A percentile compares a stretch with the other conserved stretches of the same genome.
Conservation (phyloP, 306 rosid genomes). For the Medicago ruthenica region DNA sequence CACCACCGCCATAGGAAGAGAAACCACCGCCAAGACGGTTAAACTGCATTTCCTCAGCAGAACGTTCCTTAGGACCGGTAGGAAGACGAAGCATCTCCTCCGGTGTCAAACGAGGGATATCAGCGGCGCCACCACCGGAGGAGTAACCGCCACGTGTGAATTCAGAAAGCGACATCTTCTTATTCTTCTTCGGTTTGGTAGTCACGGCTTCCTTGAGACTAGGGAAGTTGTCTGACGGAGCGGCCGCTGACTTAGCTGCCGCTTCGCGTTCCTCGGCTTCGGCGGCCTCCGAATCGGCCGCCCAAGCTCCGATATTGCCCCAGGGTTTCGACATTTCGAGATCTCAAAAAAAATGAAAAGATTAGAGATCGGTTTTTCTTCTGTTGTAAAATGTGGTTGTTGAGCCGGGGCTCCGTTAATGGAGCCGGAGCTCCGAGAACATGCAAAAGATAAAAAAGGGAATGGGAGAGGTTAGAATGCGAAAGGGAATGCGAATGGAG, state of each 20-base stretch:
- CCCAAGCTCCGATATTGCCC: conserved; percentile 93
- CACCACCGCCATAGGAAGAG: conserved; percentile 58
- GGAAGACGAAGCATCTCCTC: conserved; percentile 89
- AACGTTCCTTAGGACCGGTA: conserved; percentile 81
- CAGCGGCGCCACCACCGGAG: conserved; percentile 25
- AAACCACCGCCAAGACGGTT: conserved; percentile 80
- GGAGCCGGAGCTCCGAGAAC: conserved; percentile 84
- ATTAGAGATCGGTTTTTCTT: neutral
- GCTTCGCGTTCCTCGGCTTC: conserved; percentile 83
- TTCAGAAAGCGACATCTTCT: conserved; percentile 54
- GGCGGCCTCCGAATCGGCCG: conserved; percentile 91
- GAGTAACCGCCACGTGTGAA: conserved; percentile 8
- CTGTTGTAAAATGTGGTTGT: neutral
- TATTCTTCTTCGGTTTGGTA: conserved; percentile 81
- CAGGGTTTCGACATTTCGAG: conserved; percentile 86
- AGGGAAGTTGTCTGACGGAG: conserved; percentile 67
- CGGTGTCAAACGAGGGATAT: conserved; percentile 55
- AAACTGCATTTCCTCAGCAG: conserved; percentile 77
- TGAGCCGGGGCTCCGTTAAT: conserved; percentile 72
- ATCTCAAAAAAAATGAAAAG: conserved; percentile 40
- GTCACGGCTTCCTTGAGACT: conserved; percentile 77
- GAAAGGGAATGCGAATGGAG: conserved; percentile 8
- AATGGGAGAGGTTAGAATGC: conserved; percentile 19
- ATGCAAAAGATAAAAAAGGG: conserved; percentile 39
- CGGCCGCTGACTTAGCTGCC: conserved; percentile 42